Base-by-base conservation (phyloP, 2,329 filamentous ascomycete genomes). In the Ilyonectria mors-panacis region DNA sequence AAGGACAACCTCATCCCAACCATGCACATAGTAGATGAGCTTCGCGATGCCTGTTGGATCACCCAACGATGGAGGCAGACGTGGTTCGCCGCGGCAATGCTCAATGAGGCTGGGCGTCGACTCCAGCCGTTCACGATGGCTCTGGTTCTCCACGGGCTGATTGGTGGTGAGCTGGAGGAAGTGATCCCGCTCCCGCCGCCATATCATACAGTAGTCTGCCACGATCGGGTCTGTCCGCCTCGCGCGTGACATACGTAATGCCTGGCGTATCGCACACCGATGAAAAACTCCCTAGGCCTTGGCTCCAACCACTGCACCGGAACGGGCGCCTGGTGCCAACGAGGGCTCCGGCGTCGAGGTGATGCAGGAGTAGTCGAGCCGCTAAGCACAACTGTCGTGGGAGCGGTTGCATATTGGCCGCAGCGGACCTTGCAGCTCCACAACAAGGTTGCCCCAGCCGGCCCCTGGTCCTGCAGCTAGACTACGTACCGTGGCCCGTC, bases 391-490 rank as follows among this genome's bases (percentile, higher is more conserved):
- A 69, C 63, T 72, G 67, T 68, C 66, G 71, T 72, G 64, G 67
- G 63, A 68, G 55, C 45, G 66, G 72, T 70, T 69, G 73, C 72
- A 75, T 73, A 68, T 64, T 66, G 60, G 63, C 57, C 60, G 69
- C 68, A 70, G 71, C 68, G 73, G 73, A 67, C 73, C 73, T 73
- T 75, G 71, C 73, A 75, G 73, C 65, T 67, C 56, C 59, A 63
- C 23, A 44, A 53, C 64, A 65, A 73, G 69, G 65, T 72, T 72
- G 66, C 70, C 72, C 73, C 70, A 69, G 61, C 28, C 57, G 54
- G 55, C 42, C 65, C 73, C 72, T 73, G 63, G 63, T 45, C 58
- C 66, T 71, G 71, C 71, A 68, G 59, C 59, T 63, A 42, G 42
- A 54, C 59, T 63, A 28, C 48, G 28, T 21, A 74, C 66, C 61